phyloP scores from a whole-genome alignment of 441 rosid species.

The Capsella rubella region DNA sequence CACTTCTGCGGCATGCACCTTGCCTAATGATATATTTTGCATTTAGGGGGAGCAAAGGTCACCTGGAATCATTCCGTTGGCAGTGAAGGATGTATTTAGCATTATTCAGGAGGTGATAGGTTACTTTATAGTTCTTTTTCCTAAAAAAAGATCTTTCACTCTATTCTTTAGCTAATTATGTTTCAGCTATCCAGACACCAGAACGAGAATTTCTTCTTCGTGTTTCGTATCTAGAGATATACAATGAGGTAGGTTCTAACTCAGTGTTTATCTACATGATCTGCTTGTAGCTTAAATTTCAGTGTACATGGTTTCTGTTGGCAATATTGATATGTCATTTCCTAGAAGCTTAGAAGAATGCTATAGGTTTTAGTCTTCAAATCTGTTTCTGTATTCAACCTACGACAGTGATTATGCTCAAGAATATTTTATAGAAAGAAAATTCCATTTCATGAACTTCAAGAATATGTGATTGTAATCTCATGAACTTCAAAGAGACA shows the following conservation, averaged over 20 bases:
- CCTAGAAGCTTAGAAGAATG: slow-evolving; percentile 29
- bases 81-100: slow-evolving; percentile 96
- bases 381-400: slow-evolving; percentile 13
- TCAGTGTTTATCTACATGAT: slow-evolving; percentile 32
- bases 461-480: not conserved
- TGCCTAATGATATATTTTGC: slow-evolving; percentile 38
- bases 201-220: slow-evolving; percentile 97
- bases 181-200: slow-evolving; percentile 77
- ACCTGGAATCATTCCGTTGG: slow-evolving; percentile 97
- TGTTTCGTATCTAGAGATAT: slow-evolving; percentile 96
- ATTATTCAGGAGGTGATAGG: slow-evolving; percentile 97
- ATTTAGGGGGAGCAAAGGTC: slow-evolving; percentile 99
- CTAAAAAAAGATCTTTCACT: slow-evolving; percentile 29
- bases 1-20: slow-evolving; percentile 24
- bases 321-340: slow-evolving; percentile 18
- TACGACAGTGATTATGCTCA: slow-evolving; percentile 14
- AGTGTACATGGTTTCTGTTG: slow-evolving; percentile 22
- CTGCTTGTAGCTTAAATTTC: slow-evolving; percentile 27
- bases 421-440: not conserved
- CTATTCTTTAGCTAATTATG: slow-evolving; percentile 44
- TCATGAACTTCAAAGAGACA: slow-evolving; percentile 20
- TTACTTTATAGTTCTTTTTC: slow-evolving; percentile 37
- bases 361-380: slow-evolving; percentile 24
- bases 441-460: not conserved
- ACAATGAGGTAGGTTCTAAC: slow-evolving; percentile 76